Conservation (phyloP, 805 yeast species). For the Candida andamanensis region DNA sequence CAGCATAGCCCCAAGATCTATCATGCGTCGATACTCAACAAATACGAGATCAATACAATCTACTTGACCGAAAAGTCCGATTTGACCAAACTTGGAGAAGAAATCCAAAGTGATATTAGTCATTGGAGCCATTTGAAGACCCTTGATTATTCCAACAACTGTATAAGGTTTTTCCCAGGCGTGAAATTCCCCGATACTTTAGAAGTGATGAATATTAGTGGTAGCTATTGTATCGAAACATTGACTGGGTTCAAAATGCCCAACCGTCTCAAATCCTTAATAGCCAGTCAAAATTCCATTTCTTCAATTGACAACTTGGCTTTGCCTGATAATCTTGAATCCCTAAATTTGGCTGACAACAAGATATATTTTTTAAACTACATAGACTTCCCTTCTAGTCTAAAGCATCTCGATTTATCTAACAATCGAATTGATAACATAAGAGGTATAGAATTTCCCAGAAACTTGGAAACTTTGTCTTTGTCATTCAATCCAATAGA, state of each 20-base stretch:
- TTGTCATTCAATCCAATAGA: conserved; percentile 39
- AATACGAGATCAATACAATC: conserved; percentile 29
- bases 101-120: conserved; percentile 31
- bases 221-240: conserved; percentile 35
- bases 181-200: conserved; percentile 34
- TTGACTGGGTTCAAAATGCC: conserved; percentile 39
- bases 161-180: conserved; percentile 35
- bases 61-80: conserved; percentile 32
- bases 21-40: conserved; percentile 36
- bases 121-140: conserved; percentile 29
- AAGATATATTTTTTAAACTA: conserved; percentile 34
- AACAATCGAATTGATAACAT: conserved; percentile 36
- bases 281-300: conserved; percentile 31
- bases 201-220: conserved; percentile 35
- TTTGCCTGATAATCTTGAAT: conserved; percentile 30
- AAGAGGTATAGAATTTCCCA: conserved; percentile 34
- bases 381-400: conserved; percentile 31
- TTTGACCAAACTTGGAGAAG: conserved; percentile 27
- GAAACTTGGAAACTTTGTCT: conserved; percentile 22
- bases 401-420: conserved; percentile 30
- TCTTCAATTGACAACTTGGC: conserved; percentile 29
- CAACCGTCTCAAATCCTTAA: conserved; percentile 20
- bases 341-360: conserved; percentile 32
- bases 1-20: conserved; percentile 24
- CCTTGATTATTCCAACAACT: conserved; percentile 35